Evolutionary conservation across 306 rosid species (phyloP).

Genomic region (Morella rubra): DNA sequence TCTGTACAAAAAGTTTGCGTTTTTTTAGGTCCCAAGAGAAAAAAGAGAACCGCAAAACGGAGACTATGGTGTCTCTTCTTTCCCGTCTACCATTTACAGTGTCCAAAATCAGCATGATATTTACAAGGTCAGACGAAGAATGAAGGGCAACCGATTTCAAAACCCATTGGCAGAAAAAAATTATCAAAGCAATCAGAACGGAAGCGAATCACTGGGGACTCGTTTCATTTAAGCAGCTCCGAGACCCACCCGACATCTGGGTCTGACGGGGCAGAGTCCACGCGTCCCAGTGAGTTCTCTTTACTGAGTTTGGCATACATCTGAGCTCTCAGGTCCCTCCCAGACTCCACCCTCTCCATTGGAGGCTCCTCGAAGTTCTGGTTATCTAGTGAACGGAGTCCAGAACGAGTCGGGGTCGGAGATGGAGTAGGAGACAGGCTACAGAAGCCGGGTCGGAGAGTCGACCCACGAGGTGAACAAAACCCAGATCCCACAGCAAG

Average conservation of each 20-base stretch:
- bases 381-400: constrained; percentile 22
- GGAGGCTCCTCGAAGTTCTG: constrained; percentile 39
- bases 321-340: constrained; percentile 59
- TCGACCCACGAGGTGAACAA: constrained; percentile 34
- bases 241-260: constrained; percentile 75
- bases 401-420: neutral
- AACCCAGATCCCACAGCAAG: constrained; percentile 24
- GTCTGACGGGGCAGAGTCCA: constrained; percentile 14
- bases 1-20: constrained; percentile 21
- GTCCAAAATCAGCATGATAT: constrained; percentile 13
- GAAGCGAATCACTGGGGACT: neutral
- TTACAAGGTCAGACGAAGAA: constrained; percentile 36
- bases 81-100: constrained; percentile 30
- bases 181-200: neutral
- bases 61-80: neutral
- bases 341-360: constrained; percentile 89
- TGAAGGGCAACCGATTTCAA: constrained; percentile 24
- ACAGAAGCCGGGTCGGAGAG: constrained; percentile 32
- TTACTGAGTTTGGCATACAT: constrained; percentile 67
- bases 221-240: constrained; percentile 48
- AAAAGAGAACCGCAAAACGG: constrained; percentile 24
- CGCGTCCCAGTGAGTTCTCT: constrained; percentile 49
- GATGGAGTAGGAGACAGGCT: constrained; percentile 31
- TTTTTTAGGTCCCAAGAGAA: neutral
- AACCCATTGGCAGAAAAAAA: constrained; percentile 19